Conservation (phyloP, 2,329 filamentous ascomycete genomes). For the Fusarium subtropicale region DNA sequence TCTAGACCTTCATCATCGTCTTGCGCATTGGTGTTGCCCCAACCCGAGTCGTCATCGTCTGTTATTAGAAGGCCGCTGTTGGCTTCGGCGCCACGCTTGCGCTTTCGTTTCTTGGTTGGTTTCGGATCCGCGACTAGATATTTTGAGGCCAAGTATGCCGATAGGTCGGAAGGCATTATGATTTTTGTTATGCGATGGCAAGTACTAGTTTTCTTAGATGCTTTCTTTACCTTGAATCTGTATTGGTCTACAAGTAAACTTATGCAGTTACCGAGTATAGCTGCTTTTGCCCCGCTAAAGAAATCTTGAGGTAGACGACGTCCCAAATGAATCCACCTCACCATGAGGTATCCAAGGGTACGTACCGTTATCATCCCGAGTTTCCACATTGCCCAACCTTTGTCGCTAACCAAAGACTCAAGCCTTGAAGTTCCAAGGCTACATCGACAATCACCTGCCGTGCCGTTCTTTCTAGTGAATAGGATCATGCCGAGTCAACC, state of each 20-base stretch:
- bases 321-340: not conserved
- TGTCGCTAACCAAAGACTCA: slow-evolving; percentile 25
- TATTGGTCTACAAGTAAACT: slow-evolving; percentile 20
- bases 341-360: slow-evolving; percentile 40
- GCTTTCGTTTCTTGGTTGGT: slow-evolving; percentile 71
- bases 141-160: slow-evolving; percentile 89
- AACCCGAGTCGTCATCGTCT: slow-evolving; percentile 71
- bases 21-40: slow-evolving; percentile 55
- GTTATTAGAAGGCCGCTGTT: slow-evolving; percentile 72
- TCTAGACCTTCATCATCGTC: slow-evolving; percentile 68
- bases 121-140: slow-evolving; percentile 77
- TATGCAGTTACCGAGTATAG: slow-evolving; percentile 45
- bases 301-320: slow-evolving; percentile 19
- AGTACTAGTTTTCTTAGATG: not conserved
- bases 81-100: slow-evolving; percentile 61
- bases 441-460: slow-evolving; percentile 20
- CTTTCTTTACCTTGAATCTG: slow-evolving; percentile 8
- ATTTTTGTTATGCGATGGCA: not conserved
- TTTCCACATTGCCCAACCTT: slow-evolving; percentile 46
- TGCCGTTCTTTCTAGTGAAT: slow-evolving; percentile 16
- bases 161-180: slow-evolving; percentile 70
- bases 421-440: slow-evolving; percentile 23
- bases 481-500: slow-evolving; percentile 50
- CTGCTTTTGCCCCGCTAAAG: slow-evolving; percentile 26
- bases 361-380: slow-evolving; percentile 42